phyloP scores from a whole-genome alignment of 1,139 yeast genomes.

The Diutina rugosa region DNA sequence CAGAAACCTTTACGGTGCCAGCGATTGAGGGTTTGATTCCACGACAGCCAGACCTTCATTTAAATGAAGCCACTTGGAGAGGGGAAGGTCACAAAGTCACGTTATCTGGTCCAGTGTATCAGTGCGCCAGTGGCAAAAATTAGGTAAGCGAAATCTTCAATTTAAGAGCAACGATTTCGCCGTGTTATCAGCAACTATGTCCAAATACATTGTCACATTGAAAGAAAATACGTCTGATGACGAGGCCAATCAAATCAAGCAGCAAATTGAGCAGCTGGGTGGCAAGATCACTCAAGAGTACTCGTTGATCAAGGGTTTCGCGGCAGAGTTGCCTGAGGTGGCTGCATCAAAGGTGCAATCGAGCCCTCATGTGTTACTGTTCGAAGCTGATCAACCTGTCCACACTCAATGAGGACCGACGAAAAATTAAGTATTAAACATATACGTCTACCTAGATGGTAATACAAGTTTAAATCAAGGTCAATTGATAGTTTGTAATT shows the following conservation, averaged over 20 bases:
- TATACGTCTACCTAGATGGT: not conserved
- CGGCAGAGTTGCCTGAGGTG: conserved; percentile 36
- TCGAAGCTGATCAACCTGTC: conserved; percentile 55
- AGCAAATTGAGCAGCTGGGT: conserved; percentile 32
- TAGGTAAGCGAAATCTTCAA: not conserved
- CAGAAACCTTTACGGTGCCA: not conserved
- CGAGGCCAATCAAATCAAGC: conserved; percentile 19
- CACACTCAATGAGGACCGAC: conserved; percentile 18
- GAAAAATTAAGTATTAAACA: not conserved
- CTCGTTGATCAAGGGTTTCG: conserved; percentile 55
- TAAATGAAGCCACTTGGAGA: not conserved
- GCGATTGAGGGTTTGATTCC: not conserved
- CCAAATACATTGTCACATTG: conserved; percentile 8
- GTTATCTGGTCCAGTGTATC: not conserved
- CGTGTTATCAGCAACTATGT: not conserved
- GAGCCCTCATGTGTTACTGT: conserved; percentile 34
- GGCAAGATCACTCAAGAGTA: conserved; percentile 56
- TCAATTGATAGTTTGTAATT: not conserved
- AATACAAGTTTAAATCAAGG: not conserved
- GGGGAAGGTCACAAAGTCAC: not conserved
- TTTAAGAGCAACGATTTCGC: not conserved
- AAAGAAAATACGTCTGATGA: conserved; percentile 9
- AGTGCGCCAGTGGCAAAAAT: not conserved
- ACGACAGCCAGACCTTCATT: not conserved
- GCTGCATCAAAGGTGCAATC: conserved; percentile 28